Evolutionary conservation across 2,329 filamentous ascomycete genomes (phyloP).

Genomic region (Talaromyces amestolkiae): DNA sequence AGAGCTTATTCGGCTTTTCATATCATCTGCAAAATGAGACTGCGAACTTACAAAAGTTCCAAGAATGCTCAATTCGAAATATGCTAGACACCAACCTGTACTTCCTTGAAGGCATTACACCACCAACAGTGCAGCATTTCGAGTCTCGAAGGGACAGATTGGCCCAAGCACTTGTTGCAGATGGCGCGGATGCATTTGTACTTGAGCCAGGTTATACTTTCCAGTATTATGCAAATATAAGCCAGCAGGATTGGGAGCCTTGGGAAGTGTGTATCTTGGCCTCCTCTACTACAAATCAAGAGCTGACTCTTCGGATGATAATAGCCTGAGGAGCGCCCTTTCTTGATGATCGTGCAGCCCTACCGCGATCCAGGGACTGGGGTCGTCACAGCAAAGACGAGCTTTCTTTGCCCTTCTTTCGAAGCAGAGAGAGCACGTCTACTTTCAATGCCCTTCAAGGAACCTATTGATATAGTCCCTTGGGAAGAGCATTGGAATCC

Average conservation of each 20-base stretch:
- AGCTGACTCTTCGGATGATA: neutral
- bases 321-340: constrained; percentile 61
- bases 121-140: constrained; percentile 54
- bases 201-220: constrained; percentile 65
- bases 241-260: constrained; percentile 61
- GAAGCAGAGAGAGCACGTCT: constrained; percentile 60
- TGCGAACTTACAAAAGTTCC: constrained; percentile 27
- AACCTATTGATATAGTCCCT: constrained; percentile 53
- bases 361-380: constrained; percentile 36
- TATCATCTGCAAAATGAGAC: neutral
- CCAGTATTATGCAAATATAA: constrained; percentile 63
- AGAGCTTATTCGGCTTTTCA: neutral
- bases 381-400: constrained; percentile 52
- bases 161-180: constrained; percentile 53
- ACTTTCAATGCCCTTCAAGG: constrained; percentile 56
- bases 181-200: constrained; percentile 58
- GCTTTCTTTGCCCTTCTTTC: constrained; percentile 59
- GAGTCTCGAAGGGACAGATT: constrained; percentile 56
- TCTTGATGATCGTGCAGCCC: constrained; percentile 61
- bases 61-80: constrained; percentile 55
- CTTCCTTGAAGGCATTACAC: constrained; percentile 52
- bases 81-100: constrained; percentile 47
- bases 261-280: constrained; percentile 45
- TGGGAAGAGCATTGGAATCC: constrained; percentile 67
- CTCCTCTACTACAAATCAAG: neutral